phyloP scores from a whole-genome alignment of 345 rosid genomes.

The Aquilaria malaccensis region DNA sequence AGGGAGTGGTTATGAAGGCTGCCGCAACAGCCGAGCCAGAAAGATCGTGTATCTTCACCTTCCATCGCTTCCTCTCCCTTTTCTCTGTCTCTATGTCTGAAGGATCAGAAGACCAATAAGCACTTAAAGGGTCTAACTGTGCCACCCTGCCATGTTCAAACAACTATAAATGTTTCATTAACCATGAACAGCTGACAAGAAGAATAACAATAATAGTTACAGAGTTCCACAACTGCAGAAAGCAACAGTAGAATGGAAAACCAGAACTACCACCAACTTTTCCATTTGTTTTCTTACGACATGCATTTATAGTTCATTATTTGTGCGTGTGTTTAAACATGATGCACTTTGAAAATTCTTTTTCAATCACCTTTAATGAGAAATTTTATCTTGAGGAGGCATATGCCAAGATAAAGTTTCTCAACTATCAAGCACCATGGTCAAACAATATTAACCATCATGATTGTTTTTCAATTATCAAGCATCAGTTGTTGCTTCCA shows the following conservation, averaged over 20 bases:
- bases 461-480: not conserved
- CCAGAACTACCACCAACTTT: too few relatives aligned
- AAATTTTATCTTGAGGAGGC: too few relatives aligned
- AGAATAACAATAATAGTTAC: not conserved
- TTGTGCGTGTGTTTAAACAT: too few relatives aligned
- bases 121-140: constrained; percentile 57
- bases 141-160: constrained; percentile 47
- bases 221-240: constrained; percentile 1
- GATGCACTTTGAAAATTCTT: too few relatives aligned
- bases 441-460: too few relatives aligned
- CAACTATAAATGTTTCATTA: constrained; percentile 24
- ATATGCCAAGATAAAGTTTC: not conserved
- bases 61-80: constrained; percentile 96
- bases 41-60: constrained; percentile 95
- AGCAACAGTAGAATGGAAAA: too few relatives aligned
- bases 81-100: constrained; percentile 55
- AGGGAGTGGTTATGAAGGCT: constrained; percentile 97
- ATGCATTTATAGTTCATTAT: too few relatives aligned
- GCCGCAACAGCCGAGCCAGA: constrained; percentile 96
- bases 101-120: constrained; percentile 50
- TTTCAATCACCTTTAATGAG: too few relatives aligned
- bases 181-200: constrained; percentile 12
- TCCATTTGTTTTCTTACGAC: too few relatives aligned
- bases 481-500: not conserved
- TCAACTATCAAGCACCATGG: not conserved